Evolutionary conservation across 495 filamentous ascomycete species (phyloP).

Genomic region (Tuber aestivum): DNA sequence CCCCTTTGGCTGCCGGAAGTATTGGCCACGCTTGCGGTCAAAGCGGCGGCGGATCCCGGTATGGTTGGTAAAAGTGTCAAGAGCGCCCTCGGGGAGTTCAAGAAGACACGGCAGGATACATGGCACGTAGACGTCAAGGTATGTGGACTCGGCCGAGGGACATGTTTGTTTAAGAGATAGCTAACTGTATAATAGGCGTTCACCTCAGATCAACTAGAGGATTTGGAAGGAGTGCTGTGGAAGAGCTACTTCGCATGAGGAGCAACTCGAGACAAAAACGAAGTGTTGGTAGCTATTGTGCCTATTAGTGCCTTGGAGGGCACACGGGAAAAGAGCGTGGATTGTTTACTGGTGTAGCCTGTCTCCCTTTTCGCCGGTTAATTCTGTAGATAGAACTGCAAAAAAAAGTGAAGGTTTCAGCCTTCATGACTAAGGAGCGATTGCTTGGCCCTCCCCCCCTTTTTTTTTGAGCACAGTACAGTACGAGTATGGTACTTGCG

Average conservation of each 20-base stretch:
- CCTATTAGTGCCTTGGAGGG: background rate
- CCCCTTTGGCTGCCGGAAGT: slow-evolving; percentile 92
- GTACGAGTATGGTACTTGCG: background rate
- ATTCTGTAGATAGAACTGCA: background rate
- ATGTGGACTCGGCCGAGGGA: slow-evolving; percentile 31
- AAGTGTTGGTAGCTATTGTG: background rate
- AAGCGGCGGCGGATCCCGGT: slow-evolving; percentile 80
- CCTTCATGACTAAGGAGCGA: background rate
- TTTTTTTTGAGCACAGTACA: background rate
- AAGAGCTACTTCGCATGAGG: slow-evolving; percentile 97
- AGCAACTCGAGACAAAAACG: background rate
- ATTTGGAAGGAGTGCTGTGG: slow-evolving; percentile 94
- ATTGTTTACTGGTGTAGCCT: background rate
- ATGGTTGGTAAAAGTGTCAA: slow-evolving; percentile 98
- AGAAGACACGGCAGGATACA: slow-evolving; percentile 98
- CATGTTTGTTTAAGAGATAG: background rate
- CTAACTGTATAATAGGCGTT: slow-evolving; percentile 60
- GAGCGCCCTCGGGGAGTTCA: slow-evolving; percentile 90
- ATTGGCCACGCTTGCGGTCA: slow-evolving; percentile 73
- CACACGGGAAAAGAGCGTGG: background rate
- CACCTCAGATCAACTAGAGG: slow-evolving; percentile 83
- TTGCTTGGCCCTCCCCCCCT: background rate
- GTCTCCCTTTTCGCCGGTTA: background rate
- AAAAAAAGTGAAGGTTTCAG: background rate
- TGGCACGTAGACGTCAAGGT: slow-evolving; percentile 98